Evolutionary conservation across 2,329 filamentous ascomycete genomes (phyloP).

Genomic region (Colletotrichum godetiae): DNA sequence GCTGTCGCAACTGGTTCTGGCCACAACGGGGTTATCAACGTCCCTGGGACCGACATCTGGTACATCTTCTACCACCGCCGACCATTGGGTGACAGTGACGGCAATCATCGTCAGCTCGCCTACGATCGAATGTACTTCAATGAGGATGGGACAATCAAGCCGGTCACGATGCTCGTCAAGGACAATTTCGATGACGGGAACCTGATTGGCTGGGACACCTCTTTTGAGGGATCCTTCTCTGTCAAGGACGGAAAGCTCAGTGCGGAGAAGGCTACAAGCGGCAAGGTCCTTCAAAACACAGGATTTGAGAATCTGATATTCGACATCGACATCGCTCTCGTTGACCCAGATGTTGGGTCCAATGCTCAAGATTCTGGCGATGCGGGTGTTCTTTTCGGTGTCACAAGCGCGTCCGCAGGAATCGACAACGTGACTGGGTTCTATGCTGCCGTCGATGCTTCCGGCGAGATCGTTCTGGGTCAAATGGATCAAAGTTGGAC

Average conservation of each 20-base stretch:
- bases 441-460: not conserved
- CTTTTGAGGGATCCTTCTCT: no score
- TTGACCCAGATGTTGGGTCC: not conserved
- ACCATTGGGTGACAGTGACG: no score
- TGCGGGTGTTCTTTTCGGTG: constrained; percentile 52
- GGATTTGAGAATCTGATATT: constrained; percentile 49
- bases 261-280: no score
- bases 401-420: constrained; percentile 27
- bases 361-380: constrained; percentile 36
- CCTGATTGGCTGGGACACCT: no score
- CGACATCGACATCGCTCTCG: constrained; percentile 42
- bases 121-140: constrained; percentile 62
- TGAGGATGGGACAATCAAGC: constrained; percentile 53
- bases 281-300: constrained; percentile 44
- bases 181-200: constrained; percentile 43
- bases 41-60: no score
- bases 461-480: not conserved
- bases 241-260: no score
- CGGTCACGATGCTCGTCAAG: constrained; percentile 56
- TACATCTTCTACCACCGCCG: no score
- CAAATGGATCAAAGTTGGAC: not conserved
- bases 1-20: no score
- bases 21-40: no score
- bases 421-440: not conserved
- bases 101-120: constrained; percentile 53